Evolutionary conservation across 1,139 yeast species (phyloP).

Genomic region (Diutina rugosa): DNA sequence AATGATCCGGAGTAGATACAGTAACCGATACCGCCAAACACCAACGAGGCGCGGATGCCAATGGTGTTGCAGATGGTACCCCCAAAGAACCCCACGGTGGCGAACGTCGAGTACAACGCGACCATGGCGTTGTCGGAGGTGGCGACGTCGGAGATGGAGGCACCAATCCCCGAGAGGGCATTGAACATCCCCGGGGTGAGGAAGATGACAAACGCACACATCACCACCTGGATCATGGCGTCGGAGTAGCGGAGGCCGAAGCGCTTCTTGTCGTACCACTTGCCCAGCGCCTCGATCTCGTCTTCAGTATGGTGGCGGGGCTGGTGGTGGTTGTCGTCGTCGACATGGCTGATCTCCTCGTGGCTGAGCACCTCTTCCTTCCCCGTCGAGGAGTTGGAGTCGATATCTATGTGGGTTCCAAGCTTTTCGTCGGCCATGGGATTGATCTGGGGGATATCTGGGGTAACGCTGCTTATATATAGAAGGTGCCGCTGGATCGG

Average conservation of each 20-base stretch:
- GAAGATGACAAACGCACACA: slow-evolving; percentile 38
- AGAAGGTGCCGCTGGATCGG: background rate
- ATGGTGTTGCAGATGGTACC: slow-evolving; percentile 45
- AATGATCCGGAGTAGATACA: slow-evolving; percentile 41
- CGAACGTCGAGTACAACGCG: slow-evolving; percentile 44
- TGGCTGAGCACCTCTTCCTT: background rate
- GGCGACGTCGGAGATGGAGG: slow-evolving; percentile 15
- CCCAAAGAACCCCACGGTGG: slow-evolving; percentile 45
- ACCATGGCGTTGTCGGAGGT: slow-evolving; percentile 40
- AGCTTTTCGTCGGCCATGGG: background rate
- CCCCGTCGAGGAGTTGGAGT: background rate
- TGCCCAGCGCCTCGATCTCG: slow-evolving; percentile 19
- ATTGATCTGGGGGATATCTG: background rate
- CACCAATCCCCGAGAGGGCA: slow-evolving; percentile 44
- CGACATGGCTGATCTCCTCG: slow-evolving; percentile 3
- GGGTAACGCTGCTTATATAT: background rate
- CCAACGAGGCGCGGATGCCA: slow-evolving; percentile 35
- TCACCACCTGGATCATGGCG: slow-evolving; percentile 30
- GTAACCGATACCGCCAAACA: slow-evolving; percentile 46
- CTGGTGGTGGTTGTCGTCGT: slow-evolving; percentile 12
- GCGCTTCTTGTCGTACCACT: slow-evolving; percentile 9
- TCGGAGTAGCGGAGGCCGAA: slow-evolving; percentile 27
- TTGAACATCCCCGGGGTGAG: slow-evolving; percentile 49
- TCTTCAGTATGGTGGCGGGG: slow-evolving; percentile 13
- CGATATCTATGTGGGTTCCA: background rate